Evolutionary conservation across 192 early-diverging fungal species (phyloP).

Genomic region (Coemansia erecta): DNA sequence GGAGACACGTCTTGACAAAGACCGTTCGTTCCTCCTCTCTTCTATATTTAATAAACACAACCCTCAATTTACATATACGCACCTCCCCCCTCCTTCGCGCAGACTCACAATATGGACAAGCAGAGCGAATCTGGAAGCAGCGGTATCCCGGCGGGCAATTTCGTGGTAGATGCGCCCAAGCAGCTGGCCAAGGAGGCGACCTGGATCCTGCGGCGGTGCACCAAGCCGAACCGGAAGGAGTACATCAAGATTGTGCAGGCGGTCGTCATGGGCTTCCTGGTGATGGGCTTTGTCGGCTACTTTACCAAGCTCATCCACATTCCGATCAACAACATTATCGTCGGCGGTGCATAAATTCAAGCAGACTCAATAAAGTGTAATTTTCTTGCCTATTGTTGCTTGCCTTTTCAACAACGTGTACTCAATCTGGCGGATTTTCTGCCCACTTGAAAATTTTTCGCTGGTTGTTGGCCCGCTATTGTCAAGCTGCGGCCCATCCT

Average conservation of each 20-base stretch:
- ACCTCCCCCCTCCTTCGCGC: too few species aligned
- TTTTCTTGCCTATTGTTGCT: too few species aligned
- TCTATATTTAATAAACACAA: too few species aligned
- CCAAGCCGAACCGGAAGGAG: slow-evolving; percentile 96
- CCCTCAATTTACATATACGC: too few species aligned
- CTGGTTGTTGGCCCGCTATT: not conserved
- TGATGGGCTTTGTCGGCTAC: slow-evolving; percentile 97
- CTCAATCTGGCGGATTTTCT: too few species aligned
- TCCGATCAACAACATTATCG: slow-evolving; percentile 99
- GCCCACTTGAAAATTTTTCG: not conserved
- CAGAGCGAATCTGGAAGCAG: slow-evolving; percentile 12
- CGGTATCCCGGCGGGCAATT: slow-evolving; percentile 27
- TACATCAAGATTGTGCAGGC: slow-evolving; percentile 92
- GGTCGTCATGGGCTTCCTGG: slow-evolving; percentile 90
- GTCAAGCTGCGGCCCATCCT: not conserved
- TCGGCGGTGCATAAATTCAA: slow-evolving; percentile 52
- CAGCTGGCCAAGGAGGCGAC: slow-evolving; percentile 90
- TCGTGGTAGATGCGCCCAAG: slow-evolving; percentile 81
- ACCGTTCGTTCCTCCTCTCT: too few species aligned
- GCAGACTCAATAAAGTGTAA: not conserved
- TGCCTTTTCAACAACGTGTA: too few species aligned
- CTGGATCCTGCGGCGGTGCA: slow-evolving; percentile 92
- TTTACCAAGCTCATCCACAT: slow-evolving; percentile 99
- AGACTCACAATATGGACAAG: slow-evolving; percentile 22
- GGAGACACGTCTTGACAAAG: too few species aligned